These are phyloP conservation scores for Cymbopogon citratus DNA, from an alignment of 176 grass and related monocot species.

Conservation along the genomic window DNA sequence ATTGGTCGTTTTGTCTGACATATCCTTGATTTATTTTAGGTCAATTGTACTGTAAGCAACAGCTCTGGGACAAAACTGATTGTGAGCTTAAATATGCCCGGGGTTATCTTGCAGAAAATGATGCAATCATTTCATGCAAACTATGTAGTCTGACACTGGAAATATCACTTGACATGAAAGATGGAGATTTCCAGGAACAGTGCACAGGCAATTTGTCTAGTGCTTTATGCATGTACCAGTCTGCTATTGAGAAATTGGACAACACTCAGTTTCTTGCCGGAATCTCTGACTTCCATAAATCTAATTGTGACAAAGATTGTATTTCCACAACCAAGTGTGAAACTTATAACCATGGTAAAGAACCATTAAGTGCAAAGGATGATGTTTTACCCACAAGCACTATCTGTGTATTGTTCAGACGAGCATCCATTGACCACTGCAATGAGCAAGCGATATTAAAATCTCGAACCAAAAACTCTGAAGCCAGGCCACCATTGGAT, in stretches of 20 bases:
- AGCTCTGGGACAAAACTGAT: slow-evolving; percentile 51
- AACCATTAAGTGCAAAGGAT: slow-evolving; percentile 16
- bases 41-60: slow-evolving; percentile 66
- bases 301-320: neutral
- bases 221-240: slow-evolving; percentile 59
- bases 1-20: too few species aligned
- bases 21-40: slow-evolving; percentile 40
- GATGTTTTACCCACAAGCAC: slow-evolving; percentile 27
- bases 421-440: neutral
- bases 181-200: too few species aligned
- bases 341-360: neutral
- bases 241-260: slow-evolving; percentile 57
- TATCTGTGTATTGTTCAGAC: slow-evolving; percentile 7
- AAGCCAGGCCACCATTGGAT: slow-evolving; percentile 25
- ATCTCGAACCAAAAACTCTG: neutral
- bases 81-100: slow-evolving; percentile 51
- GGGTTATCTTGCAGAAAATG: slow-evolving; percentile 42
- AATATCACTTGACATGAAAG: slow-evolving; percentile 54
- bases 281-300: slow-evolving; percentile 10
- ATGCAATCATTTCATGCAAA: slow-evolving; percentile 47
- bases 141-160: slow-evolving; percentile 48
- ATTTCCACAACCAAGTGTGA: neutral
- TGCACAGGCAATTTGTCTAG: slow-evolving; percentile 24
- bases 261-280: slow-evolving; percentile 8
- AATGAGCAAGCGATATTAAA: too few species aligned